Conservation (phyloP, 148 eudicot species). For the Rhododendron kiyosumense region DNA sequence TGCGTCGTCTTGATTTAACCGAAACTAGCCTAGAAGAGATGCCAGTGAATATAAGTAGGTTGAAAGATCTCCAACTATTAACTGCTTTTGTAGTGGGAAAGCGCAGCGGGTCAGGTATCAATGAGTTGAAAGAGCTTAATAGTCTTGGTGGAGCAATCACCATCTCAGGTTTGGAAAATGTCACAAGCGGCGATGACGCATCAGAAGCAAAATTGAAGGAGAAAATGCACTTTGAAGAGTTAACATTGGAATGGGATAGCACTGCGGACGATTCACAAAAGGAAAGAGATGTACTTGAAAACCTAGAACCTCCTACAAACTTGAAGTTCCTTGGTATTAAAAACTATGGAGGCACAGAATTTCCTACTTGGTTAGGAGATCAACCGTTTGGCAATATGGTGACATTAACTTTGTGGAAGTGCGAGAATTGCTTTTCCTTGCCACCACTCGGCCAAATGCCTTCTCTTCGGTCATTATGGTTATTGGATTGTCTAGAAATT, state of each 20-base stretch:
- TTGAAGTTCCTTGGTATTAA: background rate
- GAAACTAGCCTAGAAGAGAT: no score
- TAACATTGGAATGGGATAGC: background rate
- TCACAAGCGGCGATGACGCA: background rate
- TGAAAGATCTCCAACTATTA: no score
- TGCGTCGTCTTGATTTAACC: no score
- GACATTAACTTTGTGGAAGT: background rate
- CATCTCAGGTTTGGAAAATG: slow-evolving; percentile 2
- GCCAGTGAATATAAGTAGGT: no score
- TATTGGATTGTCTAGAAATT: no score
- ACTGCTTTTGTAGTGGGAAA: background rate
- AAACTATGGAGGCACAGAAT: background rate
- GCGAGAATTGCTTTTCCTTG: background rate
- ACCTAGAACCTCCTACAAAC: slow-evolving; percentile 5
- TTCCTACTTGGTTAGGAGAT: slow-evolving; percentile 14
- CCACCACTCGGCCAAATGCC: slow-evolving; percentile 10
- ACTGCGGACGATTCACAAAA: background rate
- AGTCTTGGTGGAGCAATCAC: background rate
- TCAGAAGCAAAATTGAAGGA: slow-evolving; percentile 2
- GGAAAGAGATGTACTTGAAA: background rate
- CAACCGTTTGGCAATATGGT: background rate
- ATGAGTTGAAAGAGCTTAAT: background rate
- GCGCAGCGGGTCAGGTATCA: background rate
- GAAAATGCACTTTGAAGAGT: background rate
- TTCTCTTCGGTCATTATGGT: background rate